These are phyloP conservation scores for Spiraea crenata DNA, from an alignment of 331 rosid genomes.

Conservation along the genomic window DNA sequence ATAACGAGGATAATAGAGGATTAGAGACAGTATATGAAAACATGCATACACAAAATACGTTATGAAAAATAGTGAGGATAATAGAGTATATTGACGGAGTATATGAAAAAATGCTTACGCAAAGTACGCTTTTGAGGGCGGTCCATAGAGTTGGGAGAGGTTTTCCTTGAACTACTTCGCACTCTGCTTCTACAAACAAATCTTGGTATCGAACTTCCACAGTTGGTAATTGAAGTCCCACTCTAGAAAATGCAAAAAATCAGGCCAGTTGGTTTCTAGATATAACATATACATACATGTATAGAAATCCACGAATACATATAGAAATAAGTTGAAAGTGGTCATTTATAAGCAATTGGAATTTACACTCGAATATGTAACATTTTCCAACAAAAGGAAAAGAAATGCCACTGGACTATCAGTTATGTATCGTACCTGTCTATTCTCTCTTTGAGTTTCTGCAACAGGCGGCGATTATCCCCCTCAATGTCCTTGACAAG, in stretches of 20 bases:
- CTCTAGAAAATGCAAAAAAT: conserved; percentile 7
- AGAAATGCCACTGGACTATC: not conserved
- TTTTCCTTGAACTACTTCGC: conserved; percentile 33
- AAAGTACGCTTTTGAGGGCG: conserved; percentile 12
- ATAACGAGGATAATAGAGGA: too few relatives aligned
- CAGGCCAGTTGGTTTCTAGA: not conserved
- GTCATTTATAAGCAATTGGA: not conserved
- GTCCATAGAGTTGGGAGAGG: conserved; percentile 54
- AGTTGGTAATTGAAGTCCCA: conserved; percentile 22
- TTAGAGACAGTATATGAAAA: not conserved
- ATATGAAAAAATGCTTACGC: conserved; percentile 8
- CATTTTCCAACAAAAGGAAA: not conserved
- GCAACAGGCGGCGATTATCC: conserved; percentile 24
- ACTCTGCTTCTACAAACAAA: conserved; percentile 37
- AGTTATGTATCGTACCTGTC: conserved; percentile 5
- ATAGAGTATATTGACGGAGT: not conserved
- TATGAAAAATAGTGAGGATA: not conserved
- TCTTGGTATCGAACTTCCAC: conserved; percentile 27
- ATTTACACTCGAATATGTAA: not conserved
- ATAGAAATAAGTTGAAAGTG: too few relatives aligned
- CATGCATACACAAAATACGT: not conserved
- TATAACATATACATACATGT: too few relatives aligned
- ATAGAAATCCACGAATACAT: too few relatives aligned
- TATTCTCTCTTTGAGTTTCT: conserved; percentile 31
- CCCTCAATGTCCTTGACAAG: conserved; percentile 39